Evolutionary conservation across 1,139 yeast genomes (phyloP).

Genomic region (Yamadazyma sp.): DNA sequence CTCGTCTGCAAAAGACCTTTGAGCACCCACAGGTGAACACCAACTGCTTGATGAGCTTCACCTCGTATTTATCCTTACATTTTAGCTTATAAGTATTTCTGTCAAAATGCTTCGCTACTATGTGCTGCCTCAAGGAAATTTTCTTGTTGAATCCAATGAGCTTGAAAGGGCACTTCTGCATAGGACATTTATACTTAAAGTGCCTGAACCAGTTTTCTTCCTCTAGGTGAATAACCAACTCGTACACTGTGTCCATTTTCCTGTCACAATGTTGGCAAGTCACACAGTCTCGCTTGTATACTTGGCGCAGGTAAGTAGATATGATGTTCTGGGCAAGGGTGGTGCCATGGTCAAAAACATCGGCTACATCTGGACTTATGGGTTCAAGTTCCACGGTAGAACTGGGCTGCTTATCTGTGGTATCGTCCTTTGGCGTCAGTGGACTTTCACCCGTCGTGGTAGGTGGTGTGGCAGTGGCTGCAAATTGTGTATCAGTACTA

Average conservation of each 20-base stretch:
- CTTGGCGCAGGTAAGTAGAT: not conserved
- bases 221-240: slow-evolving; percentile 13
- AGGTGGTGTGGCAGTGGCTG: too few relatives aligned
- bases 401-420: too few relatives aligned
- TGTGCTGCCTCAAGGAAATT: slow-evolving; percentile 59
- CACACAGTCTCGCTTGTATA: not conserved
- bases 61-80: slow-evolving; percentile 11
- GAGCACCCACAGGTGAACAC: slow-evolving; percentile 31
- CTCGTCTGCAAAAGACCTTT: slow-evolving; percentile 54
- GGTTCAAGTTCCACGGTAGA: too few relatives aligned
- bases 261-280: slow-evolving; percentile 13
- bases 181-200: slow-evolving; percentile 39
- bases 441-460: too few relatives aligned
- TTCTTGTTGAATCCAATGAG: slow-evolving; percentile 57
- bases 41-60: slow-evolving; percentile 9
- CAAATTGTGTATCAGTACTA: too few relatives aligned
- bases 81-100: slow-evolving; percentile 1
- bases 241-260: slow-evolving; percentile 4
- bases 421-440: too few relatives aligned
- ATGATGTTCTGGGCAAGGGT: slow-evolving; percentile 2
- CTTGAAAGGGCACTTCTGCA: slow-evolving; percentile 59
- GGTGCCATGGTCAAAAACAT: too few relatives aligned
- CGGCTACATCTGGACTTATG: too few relatives aligned
- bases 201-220: slow-evolving; percentile 9
- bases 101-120: slow-evolving; percentile 48